Evolutionary conservation across 176 grass and related monocot genomes (phyloP), one percentile per base, ranked within the genome.

Genomic region (Miscanthus lutarioriparius): DNA sequence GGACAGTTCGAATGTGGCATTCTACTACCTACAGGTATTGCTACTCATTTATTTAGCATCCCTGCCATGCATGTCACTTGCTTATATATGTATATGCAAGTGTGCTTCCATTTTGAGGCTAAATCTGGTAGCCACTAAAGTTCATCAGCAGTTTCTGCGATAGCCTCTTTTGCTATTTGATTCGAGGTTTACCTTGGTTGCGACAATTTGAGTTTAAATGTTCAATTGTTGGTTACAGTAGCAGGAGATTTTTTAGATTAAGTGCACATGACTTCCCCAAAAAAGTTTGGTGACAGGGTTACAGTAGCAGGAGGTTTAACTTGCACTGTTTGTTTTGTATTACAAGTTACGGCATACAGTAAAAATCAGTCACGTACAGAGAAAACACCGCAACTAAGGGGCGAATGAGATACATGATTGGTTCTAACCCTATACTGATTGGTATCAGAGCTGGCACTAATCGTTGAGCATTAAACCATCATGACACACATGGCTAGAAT

Each of bases 1-100:
- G 96, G 45, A 99, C 96, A 77, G 85, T 89, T 83, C 88, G 96
- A 47, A 82, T 99, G 74, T 99, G 96, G 96, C 96, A 99, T 82
- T 86, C 93, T 53, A 99, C 96, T 37, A 99, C 93, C 70, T 99
- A 99, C 53, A 95, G 96, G 96, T 94, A 81, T 27, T 40, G n/a
- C 40, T 48, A 45, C 23, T 35, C 20, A 76, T 70, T 48, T 77
- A 70, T n/a, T 23, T 72, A 10, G 1, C 64, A 20, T 22, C 44
- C 47, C n/a, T 39, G 32, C 12, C 20, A 56, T 53, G 44, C 30
- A 25, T 69, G 28, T 14, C 22, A 13, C 20, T 69, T 70, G 44
- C 20, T 37, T 56, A 17, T 61, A 1, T 61, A 61, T 25, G 22
- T 37, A 37, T 53, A 67, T 25, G 79, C 44, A 80, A 67, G 2